phyloP scores from a whole-genome alignment of 2,329 filamentous ascomycete genomes.

The Botryotinia calthae region DNA sequence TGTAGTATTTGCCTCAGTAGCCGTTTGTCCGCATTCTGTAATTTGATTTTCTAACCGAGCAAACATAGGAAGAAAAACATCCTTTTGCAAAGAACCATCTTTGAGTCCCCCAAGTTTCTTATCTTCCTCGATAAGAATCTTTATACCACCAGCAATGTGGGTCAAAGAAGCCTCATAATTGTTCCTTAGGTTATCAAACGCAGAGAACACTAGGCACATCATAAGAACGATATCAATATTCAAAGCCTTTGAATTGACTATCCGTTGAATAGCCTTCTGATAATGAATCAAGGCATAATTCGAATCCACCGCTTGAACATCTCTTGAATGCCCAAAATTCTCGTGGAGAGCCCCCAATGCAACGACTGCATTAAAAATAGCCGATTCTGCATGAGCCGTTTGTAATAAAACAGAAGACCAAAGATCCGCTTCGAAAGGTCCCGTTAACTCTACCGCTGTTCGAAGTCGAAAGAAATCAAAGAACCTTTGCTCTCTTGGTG shows the following conservation, averaged over 20 bases:
- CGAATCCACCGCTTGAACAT: background rate
- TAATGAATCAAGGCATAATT: slow-evolving; percentile 11
- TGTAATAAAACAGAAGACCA: slow-evolving; percentile 26
- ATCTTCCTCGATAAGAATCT: slow-evolving; percentile 2
- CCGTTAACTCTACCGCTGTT: slow-evolving; percentile 15
- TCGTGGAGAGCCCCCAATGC: slow-evolving; percentile 26
- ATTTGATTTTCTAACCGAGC: slow-evolving; percentile 11
- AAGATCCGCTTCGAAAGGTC: slow-evolving; percentile 23
- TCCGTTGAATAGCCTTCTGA: slow-evolving; percentile 8
- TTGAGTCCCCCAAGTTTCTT: background rate
- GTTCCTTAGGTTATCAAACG: slow-evolving; percentile 7
- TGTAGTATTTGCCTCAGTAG: background rate
- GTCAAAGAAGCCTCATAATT: slow-evolving; percentile 6
- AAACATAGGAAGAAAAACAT: slow-evolving; percentile 15
- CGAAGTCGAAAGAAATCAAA: slow-evolving; percentile 27
- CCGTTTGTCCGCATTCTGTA: slow-evolving; percentile 2
- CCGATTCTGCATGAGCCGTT: slow-evolving; percentile 24
- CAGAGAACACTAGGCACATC: slow-evolving; percentile 10
- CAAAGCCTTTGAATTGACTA: background rate
- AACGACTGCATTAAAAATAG: slow-evolving; percentile 27
- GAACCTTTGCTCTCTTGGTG: slow-evolving; percentile 16
- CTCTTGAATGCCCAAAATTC: background rate
- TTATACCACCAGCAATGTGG: slow-evolving; percentile 13
- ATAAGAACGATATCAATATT: slow-evolving; percentile 3
- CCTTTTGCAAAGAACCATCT: background rate